Evolutionary conservation across 176 grass and related monocot genomes (phyloP), one percentile per base, ranked within the genome.

Genomic region (Eragrostis nindensis): DNA sequence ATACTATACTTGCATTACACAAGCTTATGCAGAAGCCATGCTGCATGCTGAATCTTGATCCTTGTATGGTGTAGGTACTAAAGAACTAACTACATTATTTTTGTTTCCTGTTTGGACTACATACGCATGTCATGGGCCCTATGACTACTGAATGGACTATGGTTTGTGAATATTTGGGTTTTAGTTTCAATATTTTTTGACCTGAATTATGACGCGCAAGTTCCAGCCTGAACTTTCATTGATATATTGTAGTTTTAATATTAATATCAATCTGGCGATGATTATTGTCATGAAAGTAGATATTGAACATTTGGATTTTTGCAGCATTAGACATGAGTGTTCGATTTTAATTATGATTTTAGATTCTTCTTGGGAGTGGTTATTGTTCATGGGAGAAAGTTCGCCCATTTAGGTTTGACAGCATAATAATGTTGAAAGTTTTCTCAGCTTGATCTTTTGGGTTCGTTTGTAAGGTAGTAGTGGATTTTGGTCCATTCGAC

Each of bases 271-370:
- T 25, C 54, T 32, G 46, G 10, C 11, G 6, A 56, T 15, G 56
- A 14, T 65, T 80, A 49, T 79, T 75, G 17, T 39, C 30, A 71
- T 54, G 55, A 53, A 68, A 48, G 41, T 60, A 60, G 22, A 76
- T 74, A 47, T 24, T 13, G 22, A 72, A n/a, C n/a, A n/a, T n/a
- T n/a, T n/a, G n/a, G n/a, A n/a, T n/a, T 64, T 79, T 29, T 17
- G 45, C 11, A 18, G 8, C 36, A 66, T 39, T 13, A 24, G 55
- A 38, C 19, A 11, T 24, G 9, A 59, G 55, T 25, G n/a, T 59
- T 24, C 55, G 0, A 59, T 40, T 77, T 25, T 48, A 39, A 52
- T 25, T 78, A 62, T 49, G 24, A 16, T 59, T 29, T 52, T 49
- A 26, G n/a, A 62, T 36, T 63, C n/a, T 71, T 77, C 45, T 77